Conservation (phyloP, 2,329 filamentous ascomycete genomes). For the Cladosporium velox region DNA sequence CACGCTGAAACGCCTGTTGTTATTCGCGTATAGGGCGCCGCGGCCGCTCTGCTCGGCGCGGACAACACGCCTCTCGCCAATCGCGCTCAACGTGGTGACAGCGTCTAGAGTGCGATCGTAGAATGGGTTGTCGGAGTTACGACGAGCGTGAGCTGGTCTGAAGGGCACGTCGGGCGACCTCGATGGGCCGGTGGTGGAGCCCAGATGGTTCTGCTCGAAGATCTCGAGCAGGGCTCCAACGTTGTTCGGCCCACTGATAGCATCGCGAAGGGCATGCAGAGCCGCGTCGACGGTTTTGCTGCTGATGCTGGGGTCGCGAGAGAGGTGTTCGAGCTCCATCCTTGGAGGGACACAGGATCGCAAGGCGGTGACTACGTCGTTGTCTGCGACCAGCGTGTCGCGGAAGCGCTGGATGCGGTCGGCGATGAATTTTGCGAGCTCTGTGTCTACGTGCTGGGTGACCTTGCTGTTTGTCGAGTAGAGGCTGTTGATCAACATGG, state of each 20-base stretch:
- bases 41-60: background rate
- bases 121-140: background rate
- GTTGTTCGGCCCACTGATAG: background rate
- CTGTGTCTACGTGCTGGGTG: background rate
- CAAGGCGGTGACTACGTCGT: background rate
- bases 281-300: background rate
- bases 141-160: background rate
- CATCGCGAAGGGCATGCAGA: background rate
- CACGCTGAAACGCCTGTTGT: background rate
- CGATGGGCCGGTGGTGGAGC: background rate
- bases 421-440: background rate
- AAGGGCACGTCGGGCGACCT: background rate
- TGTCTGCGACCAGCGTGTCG: background rate
- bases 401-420: background rate
- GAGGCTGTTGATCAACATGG: background rate
- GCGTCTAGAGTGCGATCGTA: background rate
- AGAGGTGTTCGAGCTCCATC: background rate
- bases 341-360: background rate
- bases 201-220: background rate
- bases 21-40: background rate
- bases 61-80: background rate
- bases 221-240: background rate
- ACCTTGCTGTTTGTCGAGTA: background rate
- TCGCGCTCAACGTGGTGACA: background rate
- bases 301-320: background rate